Evolutionary conservation across 768 basidiomycete species (phyloP), one percentile per base, ranked within the genome.

Genomic region (Chalciporus chontae): DNA sequence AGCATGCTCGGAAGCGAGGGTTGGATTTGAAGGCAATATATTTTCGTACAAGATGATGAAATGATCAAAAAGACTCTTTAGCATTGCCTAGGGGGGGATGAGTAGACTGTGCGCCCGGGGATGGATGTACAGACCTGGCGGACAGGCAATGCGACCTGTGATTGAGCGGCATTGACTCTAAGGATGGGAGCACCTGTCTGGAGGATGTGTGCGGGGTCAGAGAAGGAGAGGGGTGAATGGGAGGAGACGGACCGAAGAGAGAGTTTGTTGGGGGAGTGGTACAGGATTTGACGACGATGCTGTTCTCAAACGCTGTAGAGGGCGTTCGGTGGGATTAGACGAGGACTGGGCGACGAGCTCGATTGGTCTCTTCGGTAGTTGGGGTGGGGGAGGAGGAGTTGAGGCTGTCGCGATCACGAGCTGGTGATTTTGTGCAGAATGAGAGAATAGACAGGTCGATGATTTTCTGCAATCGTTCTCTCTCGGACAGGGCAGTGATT

Each of bases 1-100:
- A 4, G 93, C 83, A 69, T 95, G 87, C 46, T 90, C 83, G 0
- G 83, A 70, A 0, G 90, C 87, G 17, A 94, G 65, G 19, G 74
- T 70, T 0, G 87, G 83, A 51, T 84, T 74, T 13, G 67, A 50
- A 3, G 78, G 67, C 3, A 79, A 67, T 40, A 92, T 69, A 8
- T 68, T 50, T 8, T 78, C 69, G 69, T 94, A 94, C 3, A 94
- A 70, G 19, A 81, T 71, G 26, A 72, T 54, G 60, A 90, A 94
- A 59, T 88, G 85, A 21, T 87, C 80, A 58, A 84, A 85, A 10
- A 94, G 70, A 0, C 71, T 77, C 65, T 85, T 86, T 52, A 94
- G 71, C 86, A 91, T 81, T 2, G 82, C 75, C 84, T 90, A 47
- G 18, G 6, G 23, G n/a, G 24, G 27, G 46, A 27, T 65, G 17